Evolutionary conservation across 2,329 filamentous ascomycete genomes (phyloP), one percentile per base, ranked within the genome.

Genomic region (Pseudocercospora macadamiae): DNA sequence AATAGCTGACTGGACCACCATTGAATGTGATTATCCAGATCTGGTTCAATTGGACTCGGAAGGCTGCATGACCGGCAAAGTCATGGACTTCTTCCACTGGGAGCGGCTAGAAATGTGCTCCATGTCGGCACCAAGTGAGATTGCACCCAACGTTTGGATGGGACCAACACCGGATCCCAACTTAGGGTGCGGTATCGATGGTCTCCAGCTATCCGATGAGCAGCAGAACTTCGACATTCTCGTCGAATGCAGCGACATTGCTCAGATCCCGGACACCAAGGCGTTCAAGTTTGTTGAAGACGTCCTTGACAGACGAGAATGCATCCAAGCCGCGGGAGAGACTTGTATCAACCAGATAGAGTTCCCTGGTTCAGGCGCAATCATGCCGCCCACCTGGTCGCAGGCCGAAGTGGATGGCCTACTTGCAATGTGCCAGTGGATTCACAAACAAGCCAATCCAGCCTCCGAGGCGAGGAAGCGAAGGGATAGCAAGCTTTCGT

Each of bases 331-430:
- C 5, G 61, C 63, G 3, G 76, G 79, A 10, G 75, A 77, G 4
- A 68, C 76, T 37, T 76, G 78, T 3, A 76, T 83, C 12, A 76
- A 86, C 60, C 79, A 83, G 63, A 77, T 96, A 53, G 89, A 96
- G 65, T 97, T 97, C 62, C 93, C 93, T 1, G 95, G 92, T 0
- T 97, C 93, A 1, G 95, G 95, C n/a, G 96, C 91, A 68, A 90
- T 97, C 55, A 82, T 93, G 68, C 88, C 91, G 2, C 89, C 92
- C 2, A 90, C 89, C 0, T 96, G 89, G 84, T 91, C 89, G 1
- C 89, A 93, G 60, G 80, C 83, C 7, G 93, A 97, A 74, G 86
- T 90, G 1, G 91, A 96, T 70, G 89, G 87, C 23, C 87, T 97
- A 39, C 79, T 97, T 39, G 89, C 92, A 57, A 93, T 89, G 5